Evolutionary conservation across 306 rosid genomes (phyloP).

Genomic region (Begonia peltatifolia): DNA sequence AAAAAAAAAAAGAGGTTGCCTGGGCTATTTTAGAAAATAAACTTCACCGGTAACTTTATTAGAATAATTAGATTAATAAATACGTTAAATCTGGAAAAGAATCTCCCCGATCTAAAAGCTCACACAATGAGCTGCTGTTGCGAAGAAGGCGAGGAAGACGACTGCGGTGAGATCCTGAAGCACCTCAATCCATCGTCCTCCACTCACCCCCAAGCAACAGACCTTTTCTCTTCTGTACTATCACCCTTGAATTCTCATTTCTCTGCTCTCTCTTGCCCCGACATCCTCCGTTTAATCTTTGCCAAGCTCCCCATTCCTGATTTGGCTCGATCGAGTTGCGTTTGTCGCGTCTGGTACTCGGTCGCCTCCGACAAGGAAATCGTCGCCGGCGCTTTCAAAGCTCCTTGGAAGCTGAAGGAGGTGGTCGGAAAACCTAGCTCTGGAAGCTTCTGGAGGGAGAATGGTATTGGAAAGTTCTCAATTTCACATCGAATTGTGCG

Average conservation of each 20-base stretch:
- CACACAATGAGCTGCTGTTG: slow-evolving; percentile 42
- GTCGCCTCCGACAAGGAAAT: slow-evolving; percentile 75
- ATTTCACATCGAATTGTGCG: slow-evolving; percentile 56
- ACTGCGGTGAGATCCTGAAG: slow-evolving; percentile 24
- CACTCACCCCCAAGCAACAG: slow-evolving; percentile 10
- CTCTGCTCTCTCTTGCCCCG: slow-evolving; percentile 58
- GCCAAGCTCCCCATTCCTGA: slow-evolving; percentile 55
- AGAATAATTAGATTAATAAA: no score
- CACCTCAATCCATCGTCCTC: slow-evolving; percentile 21
- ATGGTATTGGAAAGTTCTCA: slow-evolving; percentile 57
- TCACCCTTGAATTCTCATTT: slow-evolving; percentile 66
- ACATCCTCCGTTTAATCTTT: slow-evolving; percentile 68
- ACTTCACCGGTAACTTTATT: background rate
- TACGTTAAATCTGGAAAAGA: no score
- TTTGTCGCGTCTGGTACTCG: slow-evolving; percentile 70
- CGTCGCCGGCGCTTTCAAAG: slow-evolving; percentile 31
- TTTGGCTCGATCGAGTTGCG: slow-evolving; percentile 74
- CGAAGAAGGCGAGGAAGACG: slow-evolving; percentile 56
- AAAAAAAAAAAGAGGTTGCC: no score
- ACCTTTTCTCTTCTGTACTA: slow-evolving; percentile 14
- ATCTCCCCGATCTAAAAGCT: no score
- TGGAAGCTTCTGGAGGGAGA: slow-evolving; percentile 89
- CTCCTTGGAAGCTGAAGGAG: slow-evolving; percentile 57
- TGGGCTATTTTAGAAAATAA: no score
- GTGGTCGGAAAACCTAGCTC: slow-evolving; percentile 58